Evolutionary conservation across 2,329 filamentous ascomycete species (phyloP).

Genomic region (Mariannaea sp.): DNA sequence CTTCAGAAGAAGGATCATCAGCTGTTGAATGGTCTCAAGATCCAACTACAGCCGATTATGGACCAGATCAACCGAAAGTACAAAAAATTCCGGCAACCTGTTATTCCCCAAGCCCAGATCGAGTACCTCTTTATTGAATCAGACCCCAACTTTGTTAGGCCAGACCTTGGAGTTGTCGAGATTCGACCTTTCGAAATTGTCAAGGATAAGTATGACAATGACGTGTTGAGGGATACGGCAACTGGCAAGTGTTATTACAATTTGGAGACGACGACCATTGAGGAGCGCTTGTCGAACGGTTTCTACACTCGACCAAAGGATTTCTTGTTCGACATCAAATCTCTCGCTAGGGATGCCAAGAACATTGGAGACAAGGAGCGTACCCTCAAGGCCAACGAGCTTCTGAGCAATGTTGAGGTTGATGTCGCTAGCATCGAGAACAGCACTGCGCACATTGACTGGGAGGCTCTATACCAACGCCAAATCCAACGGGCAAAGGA

Average conservation of each 20-base stretch:
- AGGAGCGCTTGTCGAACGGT: conserved; percentile 94
- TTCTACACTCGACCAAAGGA: conserved; percentile 92
- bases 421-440: conserved; percentile 80
- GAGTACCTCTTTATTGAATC: conserved; percentile 84
- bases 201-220: conserved; percentile 77
- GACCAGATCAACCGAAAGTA: conserved; percentile 93
- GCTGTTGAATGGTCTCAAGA: conserved; percentile 84
- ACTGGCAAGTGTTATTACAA: conserved; percentile 94
- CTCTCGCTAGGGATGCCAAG: conserved; percentile 82
- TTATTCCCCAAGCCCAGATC: conserved; percentile 75
- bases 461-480: conserved; percentile 78
- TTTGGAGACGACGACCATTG: conserved; percentile 87
- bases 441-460: conserved; percentile 71
- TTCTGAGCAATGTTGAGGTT: conserved; percentile 91
- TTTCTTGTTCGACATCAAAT: conserved; percentile 85
- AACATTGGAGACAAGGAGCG: conserved; percentile 82
- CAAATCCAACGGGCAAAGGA: conserved; percentile 69
- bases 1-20: conserved; percentile 84
- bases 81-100: conserved; percentile 81
- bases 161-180: conserved; percentile 59
- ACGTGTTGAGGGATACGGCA: conserved; percentile 74
- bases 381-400: conserved; percentile 85
- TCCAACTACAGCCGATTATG: conserved; percentile 92
- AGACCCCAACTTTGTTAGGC: conserved; percentile 70
- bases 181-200: conserved; percentile 78